phyloP scores from a whole-genome alignment of 768 basidiomycete species.

The Pluteus cervinus region DNA sequence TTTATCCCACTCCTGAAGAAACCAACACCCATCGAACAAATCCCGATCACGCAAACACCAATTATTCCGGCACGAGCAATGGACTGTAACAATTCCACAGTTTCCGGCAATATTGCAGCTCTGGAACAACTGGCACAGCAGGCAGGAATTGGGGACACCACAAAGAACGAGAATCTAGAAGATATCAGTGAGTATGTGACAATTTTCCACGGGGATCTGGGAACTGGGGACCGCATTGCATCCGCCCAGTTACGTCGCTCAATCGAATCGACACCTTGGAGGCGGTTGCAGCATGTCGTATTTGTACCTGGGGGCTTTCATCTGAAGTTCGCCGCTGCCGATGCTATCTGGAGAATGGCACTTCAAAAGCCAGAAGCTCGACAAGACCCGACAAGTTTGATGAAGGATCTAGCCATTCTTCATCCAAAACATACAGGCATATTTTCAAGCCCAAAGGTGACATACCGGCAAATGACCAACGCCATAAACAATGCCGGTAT shows the following conservation, averaged over 20 bases:
- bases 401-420: constrained; percentile 11
- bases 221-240: constrained; percentile 11
- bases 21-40: constrained; percentile 9
- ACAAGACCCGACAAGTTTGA: constrained; percentile 14
- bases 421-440: constrained; percentile 19
- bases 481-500: constrained; percentile 16
- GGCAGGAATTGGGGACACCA: constrained; percentile 4
- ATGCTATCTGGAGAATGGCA: constrained; percentile 18
- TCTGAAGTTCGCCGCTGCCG: constrained; percentile 20
- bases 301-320: constrained; percentile 20
- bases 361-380: constrained; percentile 11
- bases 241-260: constrained; percentile 5
- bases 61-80: constrained; percentile 5
- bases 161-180: neutral
- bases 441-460: constrained; percentile 17
- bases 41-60: constrained; percentile 11
- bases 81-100: constrained; percentile 9
- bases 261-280: constrained; percentile 10
- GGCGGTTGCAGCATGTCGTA: constrained; percentile 12
- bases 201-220: constrained; percentile 14
- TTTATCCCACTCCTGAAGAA: constrained; percentile 6
- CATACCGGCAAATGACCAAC: constrained; percentile 23
- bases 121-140: constrained; percentile 6
- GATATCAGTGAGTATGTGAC: constrained; percentile 7
- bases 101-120: constrained; percentile 8